phyloP scores from a whole-genome alignment of 805 yeast species.

The Saturnispora zaruensis region DNA sequence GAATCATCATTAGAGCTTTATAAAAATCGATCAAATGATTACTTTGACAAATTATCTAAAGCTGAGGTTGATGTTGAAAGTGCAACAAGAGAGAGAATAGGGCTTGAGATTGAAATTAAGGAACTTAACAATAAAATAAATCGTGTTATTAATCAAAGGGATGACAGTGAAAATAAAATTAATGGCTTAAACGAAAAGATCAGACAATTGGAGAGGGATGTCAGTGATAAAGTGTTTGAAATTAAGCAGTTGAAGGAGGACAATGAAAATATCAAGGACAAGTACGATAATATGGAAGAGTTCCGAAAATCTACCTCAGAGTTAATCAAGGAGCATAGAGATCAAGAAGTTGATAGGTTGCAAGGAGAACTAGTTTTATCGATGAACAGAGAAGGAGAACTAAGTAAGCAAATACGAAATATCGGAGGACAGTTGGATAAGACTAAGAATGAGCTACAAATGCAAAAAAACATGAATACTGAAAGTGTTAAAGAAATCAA shows the following conservation, averaged over 20 bases:
- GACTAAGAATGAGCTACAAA: constrained; percentile 36
- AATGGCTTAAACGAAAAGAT: constrained; percentile 44
- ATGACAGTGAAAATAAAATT: constrained; percentile 43
- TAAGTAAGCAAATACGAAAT: constrained; percentile 56
- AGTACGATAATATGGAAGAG: constrained; percentile 36
- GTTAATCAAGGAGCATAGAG: constrained; percentile 25
- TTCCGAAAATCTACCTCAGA: constrained; percentile 28
- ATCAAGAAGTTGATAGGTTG: constrained; percentile 45
- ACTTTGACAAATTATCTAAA: constrained; percentile 60
- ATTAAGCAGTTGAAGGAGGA: constrained; percentile 40
- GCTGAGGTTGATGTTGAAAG: constrained; percentile 67
- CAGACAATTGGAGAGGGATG: constrained; percentile 43
- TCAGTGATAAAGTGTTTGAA: constrained; percentile 51
- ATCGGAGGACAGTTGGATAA: constrained; percentile 53
- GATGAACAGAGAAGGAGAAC: constrained; percentile 55
- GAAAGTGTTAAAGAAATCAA: constrained; percentile 36
- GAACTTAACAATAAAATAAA: constrained; percentile 42
- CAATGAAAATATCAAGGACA: constrained; percentile 44
- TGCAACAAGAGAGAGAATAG: constrained; percentile 53
- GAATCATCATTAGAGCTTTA: constrained; percentile 49
- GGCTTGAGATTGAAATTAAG: constrained; percentile 41
- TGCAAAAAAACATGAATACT: constrained; percentile 30
- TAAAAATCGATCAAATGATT: constrained; percentile 65
- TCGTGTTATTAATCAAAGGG: constrained; percentile 44
- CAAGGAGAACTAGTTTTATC: constrained; percentile 45